Percentiles rank a stretch among this genome's conserved stretches.
phyloP scores from a whole-genome alignment of 768 basidiomycete genomes.

The Tylopilus sp. region DNA sequence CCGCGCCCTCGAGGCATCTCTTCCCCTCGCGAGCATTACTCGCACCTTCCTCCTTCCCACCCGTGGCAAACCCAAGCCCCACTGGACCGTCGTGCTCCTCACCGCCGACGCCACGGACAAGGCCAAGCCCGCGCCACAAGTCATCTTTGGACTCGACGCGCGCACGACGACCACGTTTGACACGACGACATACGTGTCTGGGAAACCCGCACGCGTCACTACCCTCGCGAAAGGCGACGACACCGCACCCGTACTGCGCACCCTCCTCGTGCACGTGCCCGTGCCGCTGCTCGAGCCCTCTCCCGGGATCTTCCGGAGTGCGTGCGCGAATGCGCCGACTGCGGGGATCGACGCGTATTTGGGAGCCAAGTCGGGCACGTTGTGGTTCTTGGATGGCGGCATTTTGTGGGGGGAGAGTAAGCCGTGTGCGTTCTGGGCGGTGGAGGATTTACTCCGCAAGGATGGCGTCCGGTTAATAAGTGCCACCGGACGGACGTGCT shows the following conservation, averaged over 20 bases:
- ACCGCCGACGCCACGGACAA: conserved; percentile 34
- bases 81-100: conserved; percentile 71
- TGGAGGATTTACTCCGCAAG: conserved; percentile 52
- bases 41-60: conserved; percentile 75
- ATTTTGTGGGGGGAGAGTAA: conserved; percentile 74
- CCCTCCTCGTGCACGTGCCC: conserved; percentile 49
- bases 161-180: conserved; percentile 43
- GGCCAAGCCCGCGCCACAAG: conserved; percentile 43
- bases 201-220: conserved; percentile 9
- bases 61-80: conserved; percentile 64
- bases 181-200: conserved; percentile 37
- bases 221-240: conserved; percentile 48
- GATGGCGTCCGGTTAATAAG: conserved; percentile 55
- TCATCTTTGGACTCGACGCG: conserved; percentile 74
- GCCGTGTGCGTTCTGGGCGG: conserved; percentile 74
- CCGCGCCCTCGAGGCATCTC: conserved; percentile 44
- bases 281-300: conserved; percentile 47
- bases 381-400: conserved; percentile 69
- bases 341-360: conserved; percentile 69
- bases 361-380: conserved; percentile 63
- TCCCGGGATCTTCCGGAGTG: conserved; percentile 53
- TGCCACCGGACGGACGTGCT: conserved; percentile 65
- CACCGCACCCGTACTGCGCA: conserved; percentile 46
- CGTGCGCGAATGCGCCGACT: conserved; percentile 39
- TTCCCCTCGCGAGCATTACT: conserved; percentile 47